Conservation (phyloP, 202 grass and related monocot species). For the Panicum hallii region DNA sequence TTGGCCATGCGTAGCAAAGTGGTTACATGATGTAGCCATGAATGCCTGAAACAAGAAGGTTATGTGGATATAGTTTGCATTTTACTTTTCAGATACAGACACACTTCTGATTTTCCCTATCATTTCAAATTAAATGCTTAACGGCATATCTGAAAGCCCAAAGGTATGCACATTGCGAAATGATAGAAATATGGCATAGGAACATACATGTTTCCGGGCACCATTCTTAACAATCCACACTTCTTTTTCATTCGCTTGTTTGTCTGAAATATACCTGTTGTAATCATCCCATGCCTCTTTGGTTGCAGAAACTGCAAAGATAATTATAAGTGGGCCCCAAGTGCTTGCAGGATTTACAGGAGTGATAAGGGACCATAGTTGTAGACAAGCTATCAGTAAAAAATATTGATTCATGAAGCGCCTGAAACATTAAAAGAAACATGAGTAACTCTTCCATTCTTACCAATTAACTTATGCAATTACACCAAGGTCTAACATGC, state of each 20-base stretch:
- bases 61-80: conserved; percentile 2
- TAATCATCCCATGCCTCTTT: conserved; percentile 99
- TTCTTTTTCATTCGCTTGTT: conserved; percentile 93
- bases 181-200: conserved; percentile 23
- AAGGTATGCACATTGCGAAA: not conserved
- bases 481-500: conserved; percentile 15
- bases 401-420: conserved; percentile 99
- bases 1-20: not conserved
- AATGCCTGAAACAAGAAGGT: not conserved
- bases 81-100: conserved; percentile 1
- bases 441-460: conserved; percentile 38
- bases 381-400: conserved; percentile 91
- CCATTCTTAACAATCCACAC: conserved; percentile 93
- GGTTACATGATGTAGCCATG: conserved; percentile 8
- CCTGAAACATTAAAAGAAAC: conserved; percentile 62
- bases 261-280: conserved; percentile 91
- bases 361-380: conserved; percentile 96
- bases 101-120: not conserved
- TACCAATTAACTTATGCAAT: conserved; percentile 12
- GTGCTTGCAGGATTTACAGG: conserved; percentile 98
- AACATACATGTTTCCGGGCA: conserved; percentile 81
- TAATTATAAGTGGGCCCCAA: conserved; percentile 94
- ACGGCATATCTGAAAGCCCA: not conserved
- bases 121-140: conserved; percentile 17
- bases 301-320: conserved; percentile 88